Base-by-base conservation (phyloP, 78 protist species). In the Bigelowiella natans region DNA sequence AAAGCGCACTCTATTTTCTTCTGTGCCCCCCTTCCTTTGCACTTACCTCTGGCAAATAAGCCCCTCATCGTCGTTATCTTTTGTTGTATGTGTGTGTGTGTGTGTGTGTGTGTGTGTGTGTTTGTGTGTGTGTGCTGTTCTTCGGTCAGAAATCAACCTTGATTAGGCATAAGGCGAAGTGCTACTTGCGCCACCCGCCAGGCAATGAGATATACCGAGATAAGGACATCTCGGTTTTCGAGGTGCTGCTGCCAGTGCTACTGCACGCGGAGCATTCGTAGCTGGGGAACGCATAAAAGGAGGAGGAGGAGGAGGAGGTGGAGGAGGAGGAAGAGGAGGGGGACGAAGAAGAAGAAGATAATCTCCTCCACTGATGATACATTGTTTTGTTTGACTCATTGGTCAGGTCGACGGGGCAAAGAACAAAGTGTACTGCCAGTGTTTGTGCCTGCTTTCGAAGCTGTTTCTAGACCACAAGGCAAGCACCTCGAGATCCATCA, bases 381-480 rank as follows among this genome's bases (percentile, higher is more conserved):
- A n/a, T n/a, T n/a, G n/a, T n/a, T n/a, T n/a, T n/a, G n/a, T n/a
- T n/a, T n/a, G n/a, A n/a, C n/a, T n/a, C n/a, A n/a, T n/a, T n/a
- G n/a, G n/a, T n/a, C 73, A 98, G 90, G 95, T 98, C 40, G 98
- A 96, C 64, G 99, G 99, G 1, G 2, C 31, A 39, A 26, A 1
- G 28, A 7, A 18, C 38, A 31, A 91, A 88, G 93, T 88, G 85
- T 92, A 86, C 40, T 89, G 92, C 64, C 94, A 97, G 90, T 93
- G 95, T 88, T 90, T 98, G 31, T 97, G 98, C 91, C 92, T 97
- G 1, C 92, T 97, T 29, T 94, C 98, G 1, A 97, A 98, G 91
- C 92, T 97, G 39, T 97, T 97, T 34, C 91, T 98, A 2, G 98
- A 98, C 90, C 98, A 97, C 95, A 97, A 98, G 93, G 95, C 97